A percentile compares a stretch with the other conserved stretches of the same genome.
These are phyloP conservation scores for Naganishia cerealis DNA, from an alignment of 1,284 basidiomycete species.

Conservation along the genomic window DNA sequence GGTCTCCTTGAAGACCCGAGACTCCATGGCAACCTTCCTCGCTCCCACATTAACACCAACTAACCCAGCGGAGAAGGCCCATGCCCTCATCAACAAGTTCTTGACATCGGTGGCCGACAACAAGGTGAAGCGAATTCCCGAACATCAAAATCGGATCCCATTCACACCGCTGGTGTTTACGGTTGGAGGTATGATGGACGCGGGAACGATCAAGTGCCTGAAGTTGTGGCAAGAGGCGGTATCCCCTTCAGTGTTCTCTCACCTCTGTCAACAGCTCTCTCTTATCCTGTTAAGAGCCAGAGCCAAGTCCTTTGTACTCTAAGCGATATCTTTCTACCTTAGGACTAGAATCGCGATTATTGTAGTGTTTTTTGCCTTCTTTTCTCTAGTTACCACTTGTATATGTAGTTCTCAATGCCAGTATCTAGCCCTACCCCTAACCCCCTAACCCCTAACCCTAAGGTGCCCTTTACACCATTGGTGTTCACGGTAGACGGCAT, in stretches of 20 bases:
- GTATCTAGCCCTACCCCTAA: background rate
- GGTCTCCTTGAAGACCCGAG: too few species aligned
- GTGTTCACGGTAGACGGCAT: too few species aligned
- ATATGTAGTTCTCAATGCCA: slow-evolving; percentile 3
- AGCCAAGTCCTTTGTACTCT: slow-evolving; percentile 3
- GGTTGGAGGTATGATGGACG: too few species aligned
- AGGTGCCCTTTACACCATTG: too few species aligned
- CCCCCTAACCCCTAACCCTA: too few species aligned
- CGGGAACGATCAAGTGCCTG: too few species aligned
- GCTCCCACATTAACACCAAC: too few species aligned
- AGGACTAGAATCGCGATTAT: background rate
- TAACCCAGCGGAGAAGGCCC: background rate
- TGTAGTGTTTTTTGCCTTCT: background rate
- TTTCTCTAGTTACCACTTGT: slow-evolving; percentile 1
- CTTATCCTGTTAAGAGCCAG: slow-evolving; percentile 1
- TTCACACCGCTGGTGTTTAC: too few species aligned
- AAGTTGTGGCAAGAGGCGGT: too few species aligned
- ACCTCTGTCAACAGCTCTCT: background rate
- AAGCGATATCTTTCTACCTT: background rate
- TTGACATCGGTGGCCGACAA: background rate
- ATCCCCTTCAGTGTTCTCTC: too few species aligned
- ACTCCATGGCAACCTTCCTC: too few species aligned
- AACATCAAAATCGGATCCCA: too few species aligned
- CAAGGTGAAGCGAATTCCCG: background rate
- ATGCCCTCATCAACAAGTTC: slow-evolving; percentile 19